Percentiles rank a stretch among this genome's conserved stretches.
phyloP scores from a whole-genome alignment of 2,329 filamentous ascomycete genomes.

The Fusarium robinianum region DNA sequence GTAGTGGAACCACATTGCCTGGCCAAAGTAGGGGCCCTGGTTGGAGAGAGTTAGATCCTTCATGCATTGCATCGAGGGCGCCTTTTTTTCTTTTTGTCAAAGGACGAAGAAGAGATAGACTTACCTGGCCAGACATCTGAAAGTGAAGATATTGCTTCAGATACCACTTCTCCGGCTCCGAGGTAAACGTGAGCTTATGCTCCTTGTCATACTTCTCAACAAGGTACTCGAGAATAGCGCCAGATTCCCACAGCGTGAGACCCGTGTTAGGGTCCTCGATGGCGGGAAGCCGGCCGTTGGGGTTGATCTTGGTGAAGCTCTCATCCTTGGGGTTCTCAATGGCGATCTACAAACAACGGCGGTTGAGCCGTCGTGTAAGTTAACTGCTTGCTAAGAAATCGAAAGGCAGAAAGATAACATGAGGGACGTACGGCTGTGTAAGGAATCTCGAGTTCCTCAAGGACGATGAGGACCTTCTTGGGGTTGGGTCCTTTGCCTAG shows the following conservation, averaged over 20 bases:
- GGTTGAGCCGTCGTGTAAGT: too few relatives aligned
- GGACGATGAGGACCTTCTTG: constrained; percentile 40
- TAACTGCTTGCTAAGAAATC: background rate
- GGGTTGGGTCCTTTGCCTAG: constrained; percentile 39
- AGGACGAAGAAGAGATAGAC: background rate
- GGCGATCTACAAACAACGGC: constrained; percentile 16
- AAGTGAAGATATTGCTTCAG: constrained; percentile 45
- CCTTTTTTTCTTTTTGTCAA: background rate
- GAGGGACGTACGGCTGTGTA: constrained; percentile 37
- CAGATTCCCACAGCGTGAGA: constrained; percentile 40
- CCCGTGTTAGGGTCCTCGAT: constrained; percentile 43
- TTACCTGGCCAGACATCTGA: constrained; percentile 45
- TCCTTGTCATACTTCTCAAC: constrained; percentile 36
- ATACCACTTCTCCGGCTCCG: constrained; percentile 36
- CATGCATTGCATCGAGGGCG: background rate
- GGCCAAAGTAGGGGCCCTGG: constrained; percentile 45
- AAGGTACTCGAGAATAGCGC: constrained; percentile 37
- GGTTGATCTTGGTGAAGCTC: constrained; percentile 37
- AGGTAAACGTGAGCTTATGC: constrained; percentile 34
- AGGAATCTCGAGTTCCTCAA: constrained; percentile 45
- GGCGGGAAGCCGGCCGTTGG: constrained; percentile 42
- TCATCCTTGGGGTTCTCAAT: constrained; percentile 34
- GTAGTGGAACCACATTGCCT: constrained; percentile 39
- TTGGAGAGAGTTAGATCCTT: too few relatives aligned
- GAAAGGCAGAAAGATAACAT: background rate